Percentiles rank a stretch among this genome's conserved stretches.
Conservation (phyloP, 495 filamentous ascomycete species). For the Xylaria scruposa region DNA sequence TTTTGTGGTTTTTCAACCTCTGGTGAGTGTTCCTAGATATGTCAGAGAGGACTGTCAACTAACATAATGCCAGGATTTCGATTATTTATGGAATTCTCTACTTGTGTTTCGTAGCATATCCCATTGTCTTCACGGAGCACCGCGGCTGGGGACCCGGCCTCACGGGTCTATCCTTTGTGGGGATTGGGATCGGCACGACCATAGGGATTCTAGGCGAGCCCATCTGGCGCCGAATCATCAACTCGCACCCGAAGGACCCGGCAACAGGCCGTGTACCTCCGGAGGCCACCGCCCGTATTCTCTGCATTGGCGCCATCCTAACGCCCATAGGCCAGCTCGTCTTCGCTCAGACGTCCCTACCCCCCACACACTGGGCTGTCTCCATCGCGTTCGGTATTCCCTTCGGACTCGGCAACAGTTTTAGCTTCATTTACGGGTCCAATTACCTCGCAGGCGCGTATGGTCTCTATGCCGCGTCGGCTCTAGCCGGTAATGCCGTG, state of each 20-base stretch:
- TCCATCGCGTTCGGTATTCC: constrained; percentile 79
- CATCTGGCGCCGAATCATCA: constrained; percentile 73
- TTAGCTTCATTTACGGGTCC: constrained; percentile 78
- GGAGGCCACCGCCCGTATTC: constrained; percentile 75
- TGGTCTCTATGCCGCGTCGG: constrained; percentile 78
- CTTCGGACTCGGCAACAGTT: constrained; percentile 78
- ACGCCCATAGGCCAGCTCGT: constrained; percentile 75
- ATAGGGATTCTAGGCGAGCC: constrained; percentile 72
- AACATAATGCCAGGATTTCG: constrained; percentile 47
- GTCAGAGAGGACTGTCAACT: constrained; percentile 1
- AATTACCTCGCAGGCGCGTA: constrained; percentile 83
- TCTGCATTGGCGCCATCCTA: constrained; percentile 72
- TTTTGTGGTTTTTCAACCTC: constrained; percentile 83
- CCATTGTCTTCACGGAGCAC: constrained; percentile 75
- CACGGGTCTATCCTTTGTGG: constrained; percentile 78
- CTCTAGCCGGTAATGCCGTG: constrained; percentile 78
- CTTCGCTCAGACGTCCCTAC: constrained; percentile 83
- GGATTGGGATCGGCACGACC: constrained; percentile 79
- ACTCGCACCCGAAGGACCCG: constrained; percentile 70
- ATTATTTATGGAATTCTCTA: constrained; percentile 76
- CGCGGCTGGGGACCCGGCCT: constrained; percentile 78
- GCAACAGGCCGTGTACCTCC: constrained; percentile 70
- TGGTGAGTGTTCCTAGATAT: constrained; percentile 41
- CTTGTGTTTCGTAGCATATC: constrained; percentile 84
- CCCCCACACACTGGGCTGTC: constrained; percentile 75